Conservation (phyloP, 164 flowering plant species). For the Piper betle region DNA sequence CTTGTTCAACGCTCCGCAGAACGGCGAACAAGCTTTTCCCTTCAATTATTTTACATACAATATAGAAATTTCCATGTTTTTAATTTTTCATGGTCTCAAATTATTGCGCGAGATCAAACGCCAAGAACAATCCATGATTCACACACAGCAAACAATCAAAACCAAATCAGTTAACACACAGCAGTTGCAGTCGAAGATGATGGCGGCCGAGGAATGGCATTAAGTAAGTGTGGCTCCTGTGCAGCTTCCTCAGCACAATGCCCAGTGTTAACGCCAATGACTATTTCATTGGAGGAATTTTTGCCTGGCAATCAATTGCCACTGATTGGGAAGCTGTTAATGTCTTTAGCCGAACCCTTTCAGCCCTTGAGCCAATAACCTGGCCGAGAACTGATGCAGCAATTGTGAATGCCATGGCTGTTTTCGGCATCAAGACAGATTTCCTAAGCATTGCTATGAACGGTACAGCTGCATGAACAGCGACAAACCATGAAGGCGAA, state of each 20-base stretch:
- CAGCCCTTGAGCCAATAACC: conserved; percentile 78
- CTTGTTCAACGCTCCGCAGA: too few relatives aligned
- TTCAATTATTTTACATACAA: too few relatives aligned
- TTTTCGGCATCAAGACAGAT: conserved; percentile 60
- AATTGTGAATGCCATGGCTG: conserved; percentile 73
- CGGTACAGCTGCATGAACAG: conserved; percentile 89
- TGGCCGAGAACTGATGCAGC: conserved; percentile 73
- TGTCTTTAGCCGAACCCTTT: conserved; percentile 37
- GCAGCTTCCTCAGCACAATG: conserved; percentile 16
- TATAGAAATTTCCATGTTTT: too few relatives aligned
- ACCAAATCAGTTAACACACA: conserved; percentile 14
- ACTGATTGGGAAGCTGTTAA: conserved; percentile 1
- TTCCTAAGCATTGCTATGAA: conserved; percentile 84
- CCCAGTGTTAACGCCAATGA: conserved; percentile 3
- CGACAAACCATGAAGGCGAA: conserved; percentile 69
- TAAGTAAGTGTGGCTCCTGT: conserved; percentile 14
- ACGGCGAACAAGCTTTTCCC: too few relatives aligned
- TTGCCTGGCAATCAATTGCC: conserved; percentile 1
- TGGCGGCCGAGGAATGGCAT: background rate
- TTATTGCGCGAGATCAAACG: background rate
- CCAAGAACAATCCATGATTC: background rate
- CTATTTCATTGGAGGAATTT: background rate
- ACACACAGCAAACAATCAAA: background rate
- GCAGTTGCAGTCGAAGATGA: conserved; percentile 11
- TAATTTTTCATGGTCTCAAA: background rate